phyloP scores from a whole-genome alignment of 1,284 basidiomycete genomes.

The Trichosporon sp. region DNA sequence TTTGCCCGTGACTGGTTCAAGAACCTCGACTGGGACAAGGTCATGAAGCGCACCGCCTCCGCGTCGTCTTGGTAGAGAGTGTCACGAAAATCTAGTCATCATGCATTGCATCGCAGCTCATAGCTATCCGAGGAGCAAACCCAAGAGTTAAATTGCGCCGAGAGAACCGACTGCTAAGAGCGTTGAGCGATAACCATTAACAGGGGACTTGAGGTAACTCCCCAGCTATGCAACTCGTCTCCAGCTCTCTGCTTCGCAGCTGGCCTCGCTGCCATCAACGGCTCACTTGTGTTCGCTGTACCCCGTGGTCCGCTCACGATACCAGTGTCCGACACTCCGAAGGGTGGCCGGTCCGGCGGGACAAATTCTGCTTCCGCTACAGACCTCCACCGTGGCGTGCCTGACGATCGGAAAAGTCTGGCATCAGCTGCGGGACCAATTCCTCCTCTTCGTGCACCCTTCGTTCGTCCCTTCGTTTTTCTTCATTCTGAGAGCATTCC shows the following conservation, averaged over 20 bases:
- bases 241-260: neutral
- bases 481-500: neutral
- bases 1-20: conserved; percentile 90
- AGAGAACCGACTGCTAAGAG: neutral
- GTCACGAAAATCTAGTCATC: conserved; percentile 14
- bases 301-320: too few relatives aligned
- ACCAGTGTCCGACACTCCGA: neutral
- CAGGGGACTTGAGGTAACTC: too few relatives aligned
- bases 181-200: too few relatives aligned
- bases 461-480: neutral
- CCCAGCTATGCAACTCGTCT: neutral
- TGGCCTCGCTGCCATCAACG: too few relatives aligned
- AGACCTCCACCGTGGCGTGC: conserved; percentile 16
- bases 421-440: neutral
- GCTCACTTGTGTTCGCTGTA: too few relatives aligned
- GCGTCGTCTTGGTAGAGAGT: conserved; percentile 25
- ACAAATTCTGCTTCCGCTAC: conserved; percentile 1
- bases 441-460: neutral
- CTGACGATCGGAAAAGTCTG: conserved; percentile 14
- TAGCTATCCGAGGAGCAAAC: neutral
- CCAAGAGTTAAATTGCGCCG: neutral
- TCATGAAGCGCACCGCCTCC: conserved; percentile 48
- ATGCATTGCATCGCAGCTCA: conserved; percentile 33
- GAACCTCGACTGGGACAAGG: conserved; percentile 80
- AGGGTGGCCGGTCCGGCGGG: neutral